phyloP scores from a whole-genome alignment of 1,284 basidiomycete species.

The Ustilago esculenta region DNA sequence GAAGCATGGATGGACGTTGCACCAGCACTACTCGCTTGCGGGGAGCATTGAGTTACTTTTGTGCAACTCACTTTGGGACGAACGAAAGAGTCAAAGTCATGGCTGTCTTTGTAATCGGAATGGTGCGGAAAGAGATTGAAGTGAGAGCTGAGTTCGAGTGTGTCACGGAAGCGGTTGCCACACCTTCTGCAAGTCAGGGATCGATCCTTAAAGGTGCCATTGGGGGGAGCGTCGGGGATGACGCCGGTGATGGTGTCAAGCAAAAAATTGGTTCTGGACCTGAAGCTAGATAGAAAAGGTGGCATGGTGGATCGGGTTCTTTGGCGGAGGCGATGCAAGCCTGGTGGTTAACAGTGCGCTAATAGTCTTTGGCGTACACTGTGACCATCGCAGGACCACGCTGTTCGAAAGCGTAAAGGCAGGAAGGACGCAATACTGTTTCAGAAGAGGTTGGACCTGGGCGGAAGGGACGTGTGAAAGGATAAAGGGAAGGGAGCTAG shows the following conservation, averaged over 20 bases:
- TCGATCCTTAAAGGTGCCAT: constrained; percentile 20
- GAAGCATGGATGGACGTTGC: not conserved
- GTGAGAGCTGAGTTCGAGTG: constrained; percentile 34
- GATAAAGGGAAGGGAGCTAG: too few species aligned
- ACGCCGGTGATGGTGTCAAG: constrained; percentile 43
- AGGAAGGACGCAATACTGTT: too few species aligned
- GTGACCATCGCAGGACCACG: too few species aligned
- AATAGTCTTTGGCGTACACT: too few species aligned
- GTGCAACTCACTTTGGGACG: constrained; percentile 19
- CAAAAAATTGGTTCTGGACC: constrained; percentile 37
- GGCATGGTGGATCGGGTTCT: constrained; percentile 19
- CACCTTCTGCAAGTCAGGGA: constrained; percentile 34
- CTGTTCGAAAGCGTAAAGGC: too few species aligned
- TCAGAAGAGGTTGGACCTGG: too few species aligned
- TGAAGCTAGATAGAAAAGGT: constrained; percentile 17
- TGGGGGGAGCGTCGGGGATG: constrained; percentile 26
- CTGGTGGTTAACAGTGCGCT: not conserved
- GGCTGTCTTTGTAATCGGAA: constrained; percentile 30
- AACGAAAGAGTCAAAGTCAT: constrained; percentile 27
- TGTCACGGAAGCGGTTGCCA: constrained; percentile 33
- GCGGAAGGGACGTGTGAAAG: too few species aligned
- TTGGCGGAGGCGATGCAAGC: not conserved
- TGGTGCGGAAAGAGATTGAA: constrained; percentile 40
- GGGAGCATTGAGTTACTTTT: not conserved
- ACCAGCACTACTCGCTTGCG: not conserved